A percentile compares a stretch with the other conserved stretches of the same genome.
Evolutionary conservation across 2,329 filamentous ascomycete species (phyloP).

Genomic region (Amylocarpus encephaloides): DNA sequence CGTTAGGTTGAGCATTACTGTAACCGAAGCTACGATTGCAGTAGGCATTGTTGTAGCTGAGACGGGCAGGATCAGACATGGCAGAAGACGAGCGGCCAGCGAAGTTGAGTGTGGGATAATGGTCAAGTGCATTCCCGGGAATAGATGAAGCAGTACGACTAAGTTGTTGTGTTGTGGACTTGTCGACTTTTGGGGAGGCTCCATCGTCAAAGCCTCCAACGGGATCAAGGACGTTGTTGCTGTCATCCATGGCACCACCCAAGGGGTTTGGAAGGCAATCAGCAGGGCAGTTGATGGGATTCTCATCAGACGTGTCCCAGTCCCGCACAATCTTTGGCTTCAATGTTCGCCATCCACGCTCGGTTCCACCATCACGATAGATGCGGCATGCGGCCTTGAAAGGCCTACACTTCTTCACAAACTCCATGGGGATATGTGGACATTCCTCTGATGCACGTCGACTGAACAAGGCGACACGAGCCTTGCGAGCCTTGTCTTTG

Average conservation of each 20-base stretch:
- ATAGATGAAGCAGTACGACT: not conserved
- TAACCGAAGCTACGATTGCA: not conserved
- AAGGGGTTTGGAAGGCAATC: not conserved
- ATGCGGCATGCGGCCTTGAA: slow-evolving; percentile 30
- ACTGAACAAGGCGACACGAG: slow-evolving; percentile 24
- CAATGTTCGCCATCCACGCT: slow-evolving; percentile 28
- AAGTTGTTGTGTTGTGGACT: no score
- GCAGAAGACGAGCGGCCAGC: not conserved
- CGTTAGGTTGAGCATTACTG: not conserved
- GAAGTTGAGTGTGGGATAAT: not conserved
- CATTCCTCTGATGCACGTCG: slow-evolving; percentile 24
- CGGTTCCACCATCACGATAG: slow-evolving; percentile 27
- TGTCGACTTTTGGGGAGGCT: no score
- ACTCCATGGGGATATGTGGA: slow-evolving; percentile 22
- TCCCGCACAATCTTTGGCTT: slow-evolving; percentile 29
- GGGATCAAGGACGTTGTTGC: not conserved
- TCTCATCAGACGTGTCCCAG: slow-evolving; percentile 11
- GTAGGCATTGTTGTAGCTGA: not conserved
- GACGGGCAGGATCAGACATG: not conserved
- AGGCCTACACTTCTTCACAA: slow-evolving; percentile 20
- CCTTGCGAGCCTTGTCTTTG: slow-evolving; percentile 22
- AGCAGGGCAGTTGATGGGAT: not conserved
- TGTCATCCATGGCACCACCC: not conserved
- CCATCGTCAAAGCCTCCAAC: no score
- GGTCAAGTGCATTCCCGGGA: not conserved